Evolutionary conservation across 108 stramenopile species (phyloP).

Genomic region (Cyclostephanos invisitatus): DNA sequence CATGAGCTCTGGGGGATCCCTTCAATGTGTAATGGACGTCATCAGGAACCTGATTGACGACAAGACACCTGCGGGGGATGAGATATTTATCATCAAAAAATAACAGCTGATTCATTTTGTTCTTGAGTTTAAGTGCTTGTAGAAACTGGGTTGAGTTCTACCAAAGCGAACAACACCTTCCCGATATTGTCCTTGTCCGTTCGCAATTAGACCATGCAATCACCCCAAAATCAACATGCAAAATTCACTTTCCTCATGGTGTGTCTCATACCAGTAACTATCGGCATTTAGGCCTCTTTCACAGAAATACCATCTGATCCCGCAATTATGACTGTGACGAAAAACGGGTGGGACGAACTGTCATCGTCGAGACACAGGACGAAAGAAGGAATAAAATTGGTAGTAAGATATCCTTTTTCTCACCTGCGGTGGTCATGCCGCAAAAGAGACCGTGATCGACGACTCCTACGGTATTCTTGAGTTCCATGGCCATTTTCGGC

Average conservation of each 20-base stretch:
- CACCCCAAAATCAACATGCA: not conserved
- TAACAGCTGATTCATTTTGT: not conserved
- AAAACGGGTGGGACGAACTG: not conserved
- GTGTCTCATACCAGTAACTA: not conserved
- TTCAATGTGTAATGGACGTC: conserved; percentile 66
- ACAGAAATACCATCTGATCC: conserved; percentile 93
- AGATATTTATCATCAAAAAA: conserved; percentile 61
- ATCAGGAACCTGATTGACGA: conserved; percentile 65
- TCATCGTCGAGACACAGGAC: not conserved
- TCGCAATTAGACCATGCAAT: not conserved
- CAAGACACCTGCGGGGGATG: conserved; percentile 45
- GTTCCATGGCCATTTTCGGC: conserved; percentile 73
- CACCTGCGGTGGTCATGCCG: conserved; percentile 90
- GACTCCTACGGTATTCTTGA: conserved; percentile 95
- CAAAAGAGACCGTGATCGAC: conserved; percentile 98
- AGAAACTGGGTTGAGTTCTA: not conserved
- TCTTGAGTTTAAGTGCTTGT: not conserved
- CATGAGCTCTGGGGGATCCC: conserved; percentile 42
- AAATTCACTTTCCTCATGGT: not conserved
- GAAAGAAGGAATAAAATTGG: not conserved
- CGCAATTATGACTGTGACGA: conserved; percentile 87
- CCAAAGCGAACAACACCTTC: not conserved
- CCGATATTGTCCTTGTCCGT: no score
- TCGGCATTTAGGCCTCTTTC: conserved; percentile 54
- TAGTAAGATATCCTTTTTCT: not conserved